Conservation (phyloP, 2,329 filamentous ascomycete species). For the Paramyrothecium sp. region DNA sequence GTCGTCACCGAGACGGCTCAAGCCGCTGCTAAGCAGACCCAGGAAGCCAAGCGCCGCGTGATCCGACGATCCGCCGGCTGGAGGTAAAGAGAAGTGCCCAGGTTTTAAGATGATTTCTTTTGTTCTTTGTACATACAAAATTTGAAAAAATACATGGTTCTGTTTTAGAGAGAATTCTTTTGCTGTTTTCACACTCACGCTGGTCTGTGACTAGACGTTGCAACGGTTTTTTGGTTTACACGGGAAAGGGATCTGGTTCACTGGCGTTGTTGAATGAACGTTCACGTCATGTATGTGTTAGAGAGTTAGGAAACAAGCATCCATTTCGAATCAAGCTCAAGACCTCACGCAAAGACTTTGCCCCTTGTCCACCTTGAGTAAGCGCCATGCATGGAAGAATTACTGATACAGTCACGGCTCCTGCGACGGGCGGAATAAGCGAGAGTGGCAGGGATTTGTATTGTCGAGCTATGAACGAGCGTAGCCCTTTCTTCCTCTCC, state of each 20-base stretch:
- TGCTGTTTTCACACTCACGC: background rate
- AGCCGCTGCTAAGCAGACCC: background rate
- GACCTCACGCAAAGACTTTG: too few species aligned
- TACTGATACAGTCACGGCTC: too few species aligned
- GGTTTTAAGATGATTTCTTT: background rate
- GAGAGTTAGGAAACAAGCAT: too few species aligned
- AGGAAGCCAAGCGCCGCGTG: background rate
- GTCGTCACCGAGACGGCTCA: constrained; percentile 13
- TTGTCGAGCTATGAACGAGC: too few species aligned
- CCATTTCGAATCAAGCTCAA: too few species aligned
- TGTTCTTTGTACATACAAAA: background rate
- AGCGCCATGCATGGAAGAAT: too few species aligned
- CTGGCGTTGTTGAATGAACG: background rate
- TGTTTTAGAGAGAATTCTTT: background rate
- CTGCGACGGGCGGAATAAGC: too few species aligned
- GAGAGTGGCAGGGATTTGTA: too few species aligned
- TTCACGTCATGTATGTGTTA: too few species aligned
- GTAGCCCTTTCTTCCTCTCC: too few species aligned
- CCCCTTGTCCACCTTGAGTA: too few species aligned
- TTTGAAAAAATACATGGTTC: background rate
- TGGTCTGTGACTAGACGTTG: background rate
- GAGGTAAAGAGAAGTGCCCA: background rate
- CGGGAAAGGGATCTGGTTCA: background rate
- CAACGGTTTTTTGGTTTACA: background rate
- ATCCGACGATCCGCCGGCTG: background rate